phyloP scores from a whole-genome alignment of 1,284 basidiomycete genomes.

The Puccinia polysora region DNA sequence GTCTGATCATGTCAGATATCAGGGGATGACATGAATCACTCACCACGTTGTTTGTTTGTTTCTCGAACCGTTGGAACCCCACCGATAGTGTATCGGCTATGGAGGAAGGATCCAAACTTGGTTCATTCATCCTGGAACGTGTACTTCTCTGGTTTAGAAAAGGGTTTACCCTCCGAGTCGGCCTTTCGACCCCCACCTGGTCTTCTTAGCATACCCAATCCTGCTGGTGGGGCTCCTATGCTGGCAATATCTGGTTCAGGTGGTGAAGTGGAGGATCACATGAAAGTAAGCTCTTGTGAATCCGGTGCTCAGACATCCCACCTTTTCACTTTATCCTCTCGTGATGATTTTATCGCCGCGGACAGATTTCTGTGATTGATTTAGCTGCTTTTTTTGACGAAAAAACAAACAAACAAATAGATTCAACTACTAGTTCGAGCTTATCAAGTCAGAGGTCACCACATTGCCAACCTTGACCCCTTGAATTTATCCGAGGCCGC shows the following conservation, averaged over 20 bases:
- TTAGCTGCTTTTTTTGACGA: too few species aligned
- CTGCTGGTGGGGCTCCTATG: slow-evolving; percentile 72
- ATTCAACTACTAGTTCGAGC: slow-evolving; percentile 93
- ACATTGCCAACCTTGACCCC: slow-evolving; percentile 90
- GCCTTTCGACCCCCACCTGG: slow-evolving; percentile 81
- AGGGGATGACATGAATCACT: too few species aligned
- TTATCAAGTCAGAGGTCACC: slow-evolving; percentile 97
- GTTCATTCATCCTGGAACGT: slow-evolving; percentile 93
- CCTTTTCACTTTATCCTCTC: neutral
- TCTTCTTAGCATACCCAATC: slow-evolving; percentile 56
- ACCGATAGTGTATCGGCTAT: slow-evolving; percentile 48
- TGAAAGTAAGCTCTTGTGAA: slow-evolving; percentile 65
- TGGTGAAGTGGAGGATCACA: slow-evolving; percentile 78
- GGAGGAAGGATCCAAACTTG: slow-evolving; percentile 65
- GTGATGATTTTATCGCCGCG: neutral
- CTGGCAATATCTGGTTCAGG: slow-evolving; percentile 61
- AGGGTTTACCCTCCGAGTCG: slow-evolving; percentile 72
- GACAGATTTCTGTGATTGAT: too few species aligned
- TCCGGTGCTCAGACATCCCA: slow-evolving; percentile 11
- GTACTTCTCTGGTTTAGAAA: slow-evolving; percentile 90
- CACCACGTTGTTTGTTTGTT: too few species aligned
- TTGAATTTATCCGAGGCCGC: slow-evolving; percentile 87
- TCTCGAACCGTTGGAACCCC: too few species aligned
- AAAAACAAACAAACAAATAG: too few species aligned
- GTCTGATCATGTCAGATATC: neutral